Evolutionary conservation across 2,329 filamentous ascomycete genomes (phyloP), one percentile per base, ranked within the genome.

Genomic region (Microcyclospora tardicrescens): DNA sequence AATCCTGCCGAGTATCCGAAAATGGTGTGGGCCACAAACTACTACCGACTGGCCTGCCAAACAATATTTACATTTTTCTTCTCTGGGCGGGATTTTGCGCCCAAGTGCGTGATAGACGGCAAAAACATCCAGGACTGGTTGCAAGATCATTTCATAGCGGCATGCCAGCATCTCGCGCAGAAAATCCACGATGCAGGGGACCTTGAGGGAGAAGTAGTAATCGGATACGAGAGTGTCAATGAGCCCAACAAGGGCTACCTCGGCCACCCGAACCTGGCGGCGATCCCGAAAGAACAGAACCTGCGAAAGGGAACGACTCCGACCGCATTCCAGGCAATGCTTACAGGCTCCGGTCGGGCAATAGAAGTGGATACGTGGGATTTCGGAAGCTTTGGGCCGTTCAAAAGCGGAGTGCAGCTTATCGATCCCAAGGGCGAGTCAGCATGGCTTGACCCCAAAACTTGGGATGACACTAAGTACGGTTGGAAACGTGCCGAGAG

Each of bases 11-110:
- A 79, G 1, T 98, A 89, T 49, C 91, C 91, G 16, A 96, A 95
- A 65, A 98, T 98, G 93, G 89, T 96, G 41, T 98, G 91, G 91
- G 86, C 89, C 12, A 96, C 93, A 37, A 98, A 98, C 58, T 98
- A 98, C 61, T 82, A 77, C 44, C 76, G 91, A 16, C 69, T 96
- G 36, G 87, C 81, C 2, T 83, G 81, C 36, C 84, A 87, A 48
- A 87, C 85, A 34, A 85, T 96, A 50, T 96, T 95, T 58, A 94
- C 89, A 0, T 65, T 96, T 37, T 98, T 94, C 65, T 98, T 93
- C 59, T 87, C 73, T 8, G 91, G 91, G 28, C 77, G 71, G 46
- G 84, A 93, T 53, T 96, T 95, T 66, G 84, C 91, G 1, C 93
- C 93, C 3, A 95, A 94, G 55, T 94, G 89, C 49, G 82, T 95